Conservation (phyloP, 768 basidiomycete genomes). For the Leccinum ochraceum region DNA sequence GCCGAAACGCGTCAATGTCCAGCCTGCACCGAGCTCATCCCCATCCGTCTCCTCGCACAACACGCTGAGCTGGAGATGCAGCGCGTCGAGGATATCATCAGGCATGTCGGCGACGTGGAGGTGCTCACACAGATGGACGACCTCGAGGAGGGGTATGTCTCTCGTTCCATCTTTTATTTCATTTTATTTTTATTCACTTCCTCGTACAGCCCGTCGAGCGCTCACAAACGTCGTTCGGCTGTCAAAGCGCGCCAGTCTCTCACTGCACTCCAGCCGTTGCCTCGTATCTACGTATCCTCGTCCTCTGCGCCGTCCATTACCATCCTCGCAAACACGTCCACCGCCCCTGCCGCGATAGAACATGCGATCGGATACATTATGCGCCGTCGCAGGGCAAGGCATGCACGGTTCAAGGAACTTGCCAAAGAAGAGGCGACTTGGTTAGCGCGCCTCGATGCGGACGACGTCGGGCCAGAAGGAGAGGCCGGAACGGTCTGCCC, state of each 20-base stretch:
- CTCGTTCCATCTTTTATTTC: neutral
- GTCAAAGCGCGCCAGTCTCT: conserved; percentile 44
- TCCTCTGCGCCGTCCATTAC: conserved; percentile 16
- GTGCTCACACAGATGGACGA: conserved; percentile 49
- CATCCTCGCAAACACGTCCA: conserved; percentile 22
- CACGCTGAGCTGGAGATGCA: conserved; percentile 69
- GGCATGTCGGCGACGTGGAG: conserved; percentile 61
- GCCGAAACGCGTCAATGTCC: conserved; percentile 78
- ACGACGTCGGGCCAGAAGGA: conserved; percentile 36
- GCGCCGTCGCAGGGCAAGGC: conserved; percentile 67
- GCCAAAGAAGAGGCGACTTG: conserved; percentile 56
- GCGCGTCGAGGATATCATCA: conserved; percentile 68
- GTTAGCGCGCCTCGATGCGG: conserved; percentile 16
- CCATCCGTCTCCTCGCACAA: conserved; percentile 64
- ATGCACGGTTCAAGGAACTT: conserved; percentile 66
- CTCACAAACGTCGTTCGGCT: conserved; percentile 42
- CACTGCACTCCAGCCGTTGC: conserved; percentile 23
- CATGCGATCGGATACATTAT: conserved; percentile 65
- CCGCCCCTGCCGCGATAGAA: conserved; percentile 36
- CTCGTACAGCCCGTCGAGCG: conserved; percentile 22
- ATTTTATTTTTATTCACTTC: conserved; percentile 18
- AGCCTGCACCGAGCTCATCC: conserved; percentile 70
- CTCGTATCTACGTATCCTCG: conserved; percentile 28
- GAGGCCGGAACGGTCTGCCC: conserved; percentile 62
- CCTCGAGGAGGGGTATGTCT: conserved; percentile 54